These are phyloP conservation scores for Ceratobasidium sp. DNA, from an alignment of 1,284 basidiomycete species.

Conservation along the genomic window DNA sequence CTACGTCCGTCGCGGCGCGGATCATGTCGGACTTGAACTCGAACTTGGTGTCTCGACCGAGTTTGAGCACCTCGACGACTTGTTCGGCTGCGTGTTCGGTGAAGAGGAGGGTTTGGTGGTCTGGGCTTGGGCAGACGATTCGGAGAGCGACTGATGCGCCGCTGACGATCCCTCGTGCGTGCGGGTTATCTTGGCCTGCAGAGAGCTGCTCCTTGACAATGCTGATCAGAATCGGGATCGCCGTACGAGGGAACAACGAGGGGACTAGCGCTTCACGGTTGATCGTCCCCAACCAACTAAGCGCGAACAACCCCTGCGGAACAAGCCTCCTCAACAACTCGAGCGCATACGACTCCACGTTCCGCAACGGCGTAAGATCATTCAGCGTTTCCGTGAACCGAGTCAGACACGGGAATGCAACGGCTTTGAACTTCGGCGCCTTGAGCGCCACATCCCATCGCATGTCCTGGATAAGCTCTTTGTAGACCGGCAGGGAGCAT, in stretches of 20 bases:
- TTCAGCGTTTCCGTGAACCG: slow-evolving; percentile 40
- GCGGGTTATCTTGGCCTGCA: slow-evolving; percentile 34
- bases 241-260: slow-evolving; percentile 27
- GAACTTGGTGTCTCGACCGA: slow-evolving; percentile 38
- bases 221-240: slow-evolving; percentile 36
- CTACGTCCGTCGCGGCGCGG: slow-evolving; percentile 41
- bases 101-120: slow-evolving; percentile 31
- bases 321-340: slow-evolving; percentile 13
- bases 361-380: slow-evolving; percentile 8
- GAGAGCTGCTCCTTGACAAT: slow-evolving; percentile 27
- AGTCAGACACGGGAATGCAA: slow-evolving; percentile 38
- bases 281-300: slow-evolving; percentile 27
- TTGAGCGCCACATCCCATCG: slow-evolving; percentile 43
- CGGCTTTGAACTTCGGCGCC: slow-evolving; percentile 31
- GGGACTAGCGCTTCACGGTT: slow-evolving; percentile 33
- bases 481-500: slow-evolving; percentile 25
- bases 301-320: slow-evolving; percentile 37
- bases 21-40: slow-evolving; percentile 47
- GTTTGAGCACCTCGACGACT: slow-evolving; percentile 28
- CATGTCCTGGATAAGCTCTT: slow-evolving; percentile 43
- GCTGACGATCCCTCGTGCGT: slow-evolving; percentile 37
- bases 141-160: slow-evolving; percentile 29
- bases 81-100: slow-evolving; percentile 26
- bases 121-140: slow-evolving; percentile 27
- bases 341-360: slow-evolving; percentile 31